These are phyloP conservation scores for Berkeleyomyces basicola DNA, from an alignment of 2,329 filamentous ascomycete species.

Conservation along the genomic window DNA sequence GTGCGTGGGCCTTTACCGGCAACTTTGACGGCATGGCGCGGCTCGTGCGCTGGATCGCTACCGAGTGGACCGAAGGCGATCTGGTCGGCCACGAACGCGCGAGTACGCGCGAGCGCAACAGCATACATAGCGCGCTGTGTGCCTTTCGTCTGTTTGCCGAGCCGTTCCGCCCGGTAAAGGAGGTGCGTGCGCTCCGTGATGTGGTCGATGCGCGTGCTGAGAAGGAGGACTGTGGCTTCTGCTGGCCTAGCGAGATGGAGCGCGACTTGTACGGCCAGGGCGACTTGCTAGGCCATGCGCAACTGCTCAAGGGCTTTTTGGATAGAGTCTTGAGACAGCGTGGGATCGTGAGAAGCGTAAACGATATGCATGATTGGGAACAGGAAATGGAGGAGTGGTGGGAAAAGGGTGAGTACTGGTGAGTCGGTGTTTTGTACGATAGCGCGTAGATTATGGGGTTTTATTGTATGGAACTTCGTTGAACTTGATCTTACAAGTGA, in stretches of 20 bases:
- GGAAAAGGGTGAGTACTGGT: background rate
- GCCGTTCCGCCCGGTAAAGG: conserved; percentile 23
- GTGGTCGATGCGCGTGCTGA: conserved; percentile 18
- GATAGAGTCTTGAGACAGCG: background rate
- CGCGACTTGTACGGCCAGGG: conserved; percentile 20
- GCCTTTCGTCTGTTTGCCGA: conserved; percentile 33
- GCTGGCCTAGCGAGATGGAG: conserved; percentile 26
- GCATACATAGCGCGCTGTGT: conserved; percentile 24
- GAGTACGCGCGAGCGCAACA: conserved; percentile 20
- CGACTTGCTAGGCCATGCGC: conserved; percentile 11
- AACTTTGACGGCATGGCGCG: conserved; percentile 41
- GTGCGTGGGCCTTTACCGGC: conserved; percentile 42
- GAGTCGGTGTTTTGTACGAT: background rate
- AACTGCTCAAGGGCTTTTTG: conserved; percentile 4
- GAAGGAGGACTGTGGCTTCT: conserved; percentile 17
- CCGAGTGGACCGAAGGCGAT: conserved; percentile 26
- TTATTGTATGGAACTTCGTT: too few species aligned
- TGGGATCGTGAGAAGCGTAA: background rate
- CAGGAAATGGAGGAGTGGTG: conserved; percentile 1
- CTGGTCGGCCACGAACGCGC: conserved; percentile 14
- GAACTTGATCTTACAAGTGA: too few species aligned
- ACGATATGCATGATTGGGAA: background rate
- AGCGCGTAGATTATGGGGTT: background rate
- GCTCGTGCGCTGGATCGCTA: conserved; percentile 41
- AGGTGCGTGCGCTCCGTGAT: conserved; percentile 20